Base-by-base conservation (phyloP, 371 early-diverging fungal species). In the Mortierella sp. region DNA sequence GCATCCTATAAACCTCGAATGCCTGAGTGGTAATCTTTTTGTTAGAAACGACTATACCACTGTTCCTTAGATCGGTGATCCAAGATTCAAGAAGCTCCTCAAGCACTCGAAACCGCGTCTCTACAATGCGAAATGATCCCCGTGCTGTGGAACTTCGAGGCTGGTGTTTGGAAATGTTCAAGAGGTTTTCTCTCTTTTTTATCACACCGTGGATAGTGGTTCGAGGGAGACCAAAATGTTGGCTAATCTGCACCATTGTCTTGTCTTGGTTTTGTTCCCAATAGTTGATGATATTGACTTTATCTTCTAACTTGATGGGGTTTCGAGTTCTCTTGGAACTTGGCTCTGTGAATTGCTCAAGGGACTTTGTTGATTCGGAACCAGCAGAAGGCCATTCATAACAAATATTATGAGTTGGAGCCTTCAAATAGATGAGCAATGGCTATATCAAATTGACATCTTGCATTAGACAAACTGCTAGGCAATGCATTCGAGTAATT, bases 1-100 rank as follows among this genome's bases (percentile, higher is more conserved):
- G 26, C 59, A 59, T 45, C 37, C 59, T 49, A 26, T 43, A 37
- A n/a, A 59, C 23, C 2, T 66, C 56, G 15, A 66, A 57, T 8
- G 59, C 59, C 19, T 66, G 67, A 5, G 56, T 43, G 2, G 59
- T 59, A 10, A 66, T 47, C 49, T 31, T 59, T 34, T 66, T 45
- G 35, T 31, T 43, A 0, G 59, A 23, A 9, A 66, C 58, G n/a
- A 31, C 6, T 2, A 66, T 22, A 26, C 67, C 47, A 26, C 28
- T 32, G n/a, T 19, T 23, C 37, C 28, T 22, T 10, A 59, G 15
- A 34, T 66, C 43, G 10, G 1, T 2, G 12, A 47, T 29, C 59
- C 67, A 66, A 19, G 35, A 2, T 15, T 26, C 17, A 0, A 66
- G 59, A 29, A 66, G 47, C 28, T 59, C 59, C 17, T 66, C 67